Conservation (phyloP, 768 basidiomycete species). For the Crucibulum laeve region DNA sequence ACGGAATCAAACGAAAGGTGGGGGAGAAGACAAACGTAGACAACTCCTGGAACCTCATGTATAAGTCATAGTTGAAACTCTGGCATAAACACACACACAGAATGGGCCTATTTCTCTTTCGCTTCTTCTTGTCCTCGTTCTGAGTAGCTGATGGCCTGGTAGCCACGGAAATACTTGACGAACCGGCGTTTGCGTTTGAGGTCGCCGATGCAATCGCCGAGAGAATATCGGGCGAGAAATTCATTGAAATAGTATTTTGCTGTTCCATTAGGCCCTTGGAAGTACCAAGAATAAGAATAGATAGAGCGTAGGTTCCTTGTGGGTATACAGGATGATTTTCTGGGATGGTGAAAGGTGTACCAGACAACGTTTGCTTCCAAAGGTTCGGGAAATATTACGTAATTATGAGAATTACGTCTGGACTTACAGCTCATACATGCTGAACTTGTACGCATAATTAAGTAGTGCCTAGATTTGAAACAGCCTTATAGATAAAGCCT, state of each 20-base stretch:
- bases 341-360: not conserved
- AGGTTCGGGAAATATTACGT: not conserved
- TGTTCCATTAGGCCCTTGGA: not conserved
- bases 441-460: not conserved
- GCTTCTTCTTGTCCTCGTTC: constrained; percentile 2
- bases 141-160: constrained; percentile 1
- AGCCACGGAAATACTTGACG: not conserved
- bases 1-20: not conserved
- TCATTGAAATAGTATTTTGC: not conserved
- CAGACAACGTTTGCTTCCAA: not conserved
- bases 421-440: not conserved
- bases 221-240: constrained; percentile 3
- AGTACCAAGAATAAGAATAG: not conserved
- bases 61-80: not conserved
- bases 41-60: constrained; percentile 10
- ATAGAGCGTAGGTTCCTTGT: not conserved
- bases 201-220: constrained; percentile 14
- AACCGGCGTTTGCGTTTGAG: constrained; percentile 7
- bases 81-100: constrained; percentile 1
- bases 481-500: too few relatives aligned
- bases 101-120: constrained; percentile 13
- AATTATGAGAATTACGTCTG: not conserved
- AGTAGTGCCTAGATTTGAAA: not conserved
- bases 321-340: not conserved
- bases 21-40: constrained; percentile 6